A percentile compares a stretch with the other conserved stretches of the same genome.
These are phyloP conservation scores for Lipomyces sp. DNA, from an alignment of 805 yeast genomes.

Conservation along the genomic window DNA sequence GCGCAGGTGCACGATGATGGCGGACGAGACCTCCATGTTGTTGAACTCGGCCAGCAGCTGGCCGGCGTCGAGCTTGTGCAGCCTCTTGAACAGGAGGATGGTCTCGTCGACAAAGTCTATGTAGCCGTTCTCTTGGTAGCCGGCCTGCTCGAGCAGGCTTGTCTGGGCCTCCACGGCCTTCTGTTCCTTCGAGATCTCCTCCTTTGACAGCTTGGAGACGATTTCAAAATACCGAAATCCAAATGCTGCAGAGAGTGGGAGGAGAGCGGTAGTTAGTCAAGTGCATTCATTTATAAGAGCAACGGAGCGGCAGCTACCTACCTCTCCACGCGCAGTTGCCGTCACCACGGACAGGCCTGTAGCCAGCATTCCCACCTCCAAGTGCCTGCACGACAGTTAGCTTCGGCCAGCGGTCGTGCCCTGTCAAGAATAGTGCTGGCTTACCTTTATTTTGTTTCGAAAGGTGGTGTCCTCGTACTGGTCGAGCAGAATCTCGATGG, in stretches of 20 bases:
- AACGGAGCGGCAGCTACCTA: no score
- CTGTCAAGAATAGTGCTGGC: not conserved
- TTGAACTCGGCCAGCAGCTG: conserved; percentile 21
- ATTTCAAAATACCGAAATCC: conserved; percentile 26
- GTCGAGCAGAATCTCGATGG: conserved; percentile 15
- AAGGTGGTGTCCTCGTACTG: conserved; percentile 26
- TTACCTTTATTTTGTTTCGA: conserved; percentile 22
- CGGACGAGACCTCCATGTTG: conserved; percentile 29
- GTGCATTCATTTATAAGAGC: no score
- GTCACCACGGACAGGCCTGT: conserved; percentile 30
- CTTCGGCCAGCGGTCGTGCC: not conserved
- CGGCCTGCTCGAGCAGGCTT: conserved; percentile 24
- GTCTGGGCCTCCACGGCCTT: conserved; percentile 5
- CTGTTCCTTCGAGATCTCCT: conserved; percentile 3
- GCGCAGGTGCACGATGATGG: conserved; percentile 29
- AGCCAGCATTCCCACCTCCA: conserved; percentile 14
- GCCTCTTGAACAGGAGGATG: conserved; percentile 10
- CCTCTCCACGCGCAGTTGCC: conserved; percentile 33
- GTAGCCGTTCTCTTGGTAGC: conserved; percentile 28
- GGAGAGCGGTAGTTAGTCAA: not conserved
- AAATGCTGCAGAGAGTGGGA: conserved; percentile 13
- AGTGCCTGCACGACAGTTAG: conserved; percentile 9
- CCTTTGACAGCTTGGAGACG: conserved; percentile 3
- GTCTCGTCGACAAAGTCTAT: conserved; percentile 29
- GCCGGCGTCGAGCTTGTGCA: conserved; percentile 10